Conservation (phyloP, 1,139 yeast species). For the Pichia sp. region DNA sequence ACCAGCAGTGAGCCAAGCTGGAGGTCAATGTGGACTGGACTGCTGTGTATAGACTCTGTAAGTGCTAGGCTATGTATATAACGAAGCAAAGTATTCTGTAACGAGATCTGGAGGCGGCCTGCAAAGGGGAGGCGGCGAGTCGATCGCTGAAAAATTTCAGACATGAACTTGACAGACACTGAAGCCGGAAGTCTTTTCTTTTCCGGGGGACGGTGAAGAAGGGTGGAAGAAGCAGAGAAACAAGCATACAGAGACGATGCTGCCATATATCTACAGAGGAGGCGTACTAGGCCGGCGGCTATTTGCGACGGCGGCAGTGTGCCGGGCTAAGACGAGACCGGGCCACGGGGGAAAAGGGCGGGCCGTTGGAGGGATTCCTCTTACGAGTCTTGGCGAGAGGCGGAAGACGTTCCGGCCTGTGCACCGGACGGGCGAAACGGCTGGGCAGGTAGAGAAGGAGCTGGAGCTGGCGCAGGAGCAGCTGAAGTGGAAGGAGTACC, state of each 20-base stretch:
- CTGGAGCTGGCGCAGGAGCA: background rate
- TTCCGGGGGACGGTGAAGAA: background rate
- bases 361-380: background rate
- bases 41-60: too few relatives aligned
- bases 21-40: too few relatives aligned
- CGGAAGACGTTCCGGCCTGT: background rate
- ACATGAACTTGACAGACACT: background rate
- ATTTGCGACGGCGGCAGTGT: background rate
- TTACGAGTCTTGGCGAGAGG: background rate
- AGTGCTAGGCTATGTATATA: too few relatives aligned
- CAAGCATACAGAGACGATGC: background rate
- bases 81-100: too few relatives aligned
- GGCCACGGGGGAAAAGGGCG: background rate
- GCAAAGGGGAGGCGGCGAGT: background rate
- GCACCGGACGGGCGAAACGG: background rate
- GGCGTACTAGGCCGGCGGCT: background rate
- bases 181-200: too few relatives aligned
- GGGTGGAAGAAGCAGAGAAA: background rate
- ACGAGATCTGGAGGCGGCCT: too few relatives aligned
- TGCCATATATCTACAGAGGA: background rate
- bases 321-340: background rate
- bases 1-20: constrained; percentile 15
- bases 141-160: constrained; percentile 1
- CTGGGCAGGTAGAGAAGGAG: background rate
- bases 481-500: constrained; percentile 18